phyloP scores from a whole-genome alignment of 176 grass and related monocot species.

The Pontederia paniculata region DNA sequence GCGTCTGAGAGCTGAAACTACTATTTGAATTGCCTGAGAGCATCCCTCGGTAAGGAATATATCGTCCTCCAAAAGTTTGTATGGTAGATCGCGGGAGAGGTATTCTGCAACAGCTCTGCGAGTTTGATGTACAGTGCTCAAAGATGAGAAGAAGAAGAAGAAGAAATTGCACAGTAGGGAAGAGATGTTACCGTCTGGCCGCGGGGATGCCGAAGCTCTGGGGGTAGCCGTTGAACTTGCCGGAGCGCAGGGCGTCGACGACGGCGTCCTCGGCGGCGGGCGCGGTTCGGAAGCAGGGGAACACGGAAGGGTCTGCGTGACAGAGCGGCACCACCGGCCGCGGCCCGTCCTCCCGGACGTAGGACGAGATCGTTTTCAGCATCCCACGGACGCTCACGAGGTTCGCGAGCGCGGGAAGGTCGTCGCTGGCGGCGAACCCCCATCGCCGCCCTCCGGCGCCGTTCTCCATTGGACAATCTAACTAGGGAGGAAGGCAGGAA shows the following conservation, averaged over 20 bases:
- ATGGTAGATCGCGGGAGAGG: slow-evolving; percentile 60
- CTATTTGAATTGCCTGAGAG: slow-evolving; percentile 57
- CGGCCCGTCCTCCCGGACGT: slow-evolving; percentile 22
- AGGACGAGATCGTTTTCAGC: slow-evolving; percentile 22
- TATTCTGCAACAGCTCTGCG: slow-evolving; percentile 51
- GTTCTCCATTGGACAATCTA: slow-evolving; percentile 26
- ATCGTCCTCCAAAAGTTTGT: slow-evolving; percentile 43
- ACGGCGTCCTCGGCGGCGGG: slow-evolving; percentile 54
- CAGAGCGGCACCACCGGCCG: slow-evolving; percentile 40
- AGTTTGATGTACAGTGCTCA: background rate
- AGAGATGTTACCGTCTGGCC: slow-evolving; percentile 36
- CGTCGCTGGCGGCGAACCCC: slow-evolving; percentile 26
- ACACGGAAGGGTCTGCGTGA: slow-evolving; percentile 50
- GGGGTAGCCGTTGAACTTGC: slow-evolving; percentile 45
- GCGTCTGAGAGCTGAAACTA: slow-evolving; percentile 34
- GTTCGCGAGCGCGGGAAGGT: background rate
- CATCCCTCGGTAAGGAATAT: slow-evolving; percentile 64
- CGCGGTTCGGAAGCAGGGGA: slow-evolving; percentile 56
- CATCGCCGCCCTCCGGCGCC: slow-evolving; percentile 22
- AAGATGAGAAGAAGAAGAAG: background rate
- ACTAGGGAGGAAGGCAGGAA: no score
- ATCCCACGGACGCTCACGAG: slow-evolving; percentile 49
- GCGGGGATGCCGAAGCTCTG: slow-evolving; percentile 22
- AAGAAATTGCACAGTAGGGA: background rate
- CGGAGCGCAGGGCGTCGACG: slow-evolving; percentile 42